These are phyloP conservation scores for Ramaria sp. DNA, from an alignment of 768 basidiomycete species.

Conservation along the genomic window DNA sequence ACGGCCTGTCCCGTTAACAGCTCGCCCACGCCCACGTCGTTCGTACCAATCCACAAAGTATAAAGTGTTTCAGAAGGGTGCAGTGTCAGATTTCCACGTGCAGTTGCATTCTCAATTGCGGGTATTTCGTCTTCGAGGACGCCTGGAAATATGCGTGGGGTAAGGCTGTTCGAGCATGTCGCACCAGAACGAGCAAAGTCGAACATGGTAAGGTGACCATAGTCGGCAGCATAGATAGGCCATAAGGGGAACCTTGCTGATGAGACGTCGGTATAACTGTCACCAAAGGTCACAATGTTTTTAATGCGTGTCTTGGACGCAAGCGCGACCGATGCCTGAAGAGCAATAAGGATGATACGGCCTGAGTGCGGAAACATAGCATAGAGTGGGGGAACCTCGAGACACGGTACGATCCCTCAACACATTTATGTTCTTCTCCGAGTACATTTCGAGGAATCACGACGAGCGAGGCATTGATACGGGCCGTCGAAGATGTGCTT, in stretches of 20 bases:
- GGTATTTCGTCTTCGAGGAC: constrained; percentile 52
- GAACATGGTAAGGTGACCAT: constrained; percentile 40
- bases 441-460: too few species aligned
- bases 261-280: constrained; percentile 48
- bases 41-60: constrained; percentile 57
- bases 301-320: constrained; percentile 27
- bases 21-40: constrained; percentile 45
- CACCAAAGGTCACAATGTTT: constrained; percentile 58
- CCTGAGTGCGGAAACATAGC: background rate
- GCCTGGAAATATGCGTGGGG: constrained; percentile 32
- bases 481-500: too few species aligned
- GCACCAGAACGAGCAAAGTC: constrained; percentile 55
- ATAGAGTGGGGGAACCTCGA: too few species aligned
- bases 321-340: background rate
- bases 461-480: too few species aligned
- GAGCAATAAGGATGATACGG: background rate
- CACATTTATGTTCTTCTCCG: too few species aligned
- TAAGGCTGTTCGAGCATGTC: constrained; percentile 24
- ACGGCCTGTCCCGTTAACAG: constrained; percentile 41
- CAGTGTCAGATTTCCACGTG: constrained; percentile 29
- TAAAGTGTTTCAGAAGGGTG: constrained; percentile 42
- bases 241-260: constrained; percentile 29
- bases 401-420: too few species aligned
- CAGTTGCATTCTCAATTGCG: constrained; percentile 6
- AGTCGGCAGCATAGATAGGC: constrained; percentile 50